phyloP scores from a whole-genome alignment of 805 yeast genomes.

The Zygosaccharomyces pseudorouxii region DNA sequence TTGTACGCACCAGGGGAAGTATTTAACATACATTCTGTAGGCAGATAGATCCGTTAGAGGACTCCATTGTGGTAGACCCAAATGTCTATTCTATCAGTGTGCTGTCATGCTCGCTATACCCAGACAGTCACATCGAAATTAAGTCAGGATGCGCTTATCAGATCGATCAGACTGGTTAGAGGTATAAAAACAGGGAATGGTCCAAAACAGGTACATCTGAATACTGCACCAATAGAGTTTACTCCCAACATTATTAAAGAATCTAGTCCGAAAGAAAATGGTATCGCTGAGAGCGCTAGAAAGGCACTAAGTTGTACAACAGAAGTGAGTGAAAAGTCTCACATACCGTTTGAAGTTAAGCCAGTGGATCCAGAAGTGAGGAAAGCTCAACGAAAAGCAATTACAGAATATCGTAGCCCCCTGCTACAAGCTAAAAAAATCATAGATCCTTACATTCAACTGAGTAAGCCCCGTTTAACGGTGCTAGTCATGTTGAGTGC shows the following conservation, averaged over 20 bases:
- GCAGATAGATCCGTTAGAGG: neutral
- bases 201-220: conserved; percentile 19
- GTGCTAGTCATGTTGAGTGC: conserved; percentile 85
- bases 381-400: conserved; percentile 10
- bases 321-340: conserved; percentile 21
- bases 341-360: conserved; percentile 53
- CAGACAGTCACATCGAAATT: neutral
- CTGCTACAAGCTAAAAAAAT: conserved; percentile 28
- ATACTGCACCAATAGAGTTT: conserved; percentile 38
- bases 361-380: conserved; percentile 32
- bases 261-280: conserved; percentile 13
- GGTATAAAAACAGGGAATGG: conserved; percentile 7
- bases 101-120: conserved; percentile 2
- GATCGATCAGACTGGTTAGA: conserved; percentile 2
- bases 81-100: conserved; percentile 3
- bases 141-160: neutral
- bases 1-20: neutral
- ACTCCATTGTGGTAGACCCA: conserved; percentile 5
- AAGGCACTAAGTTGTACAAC: conserved; percentile 37
- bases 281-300: conserved; percentile 22
- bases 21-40: neutral
- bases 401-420: conserved; percentile 7
- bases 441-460: conserved; percentile 64
- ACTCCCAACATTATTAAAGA: conserved; percentile 31
- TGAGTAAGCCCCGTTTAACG: conserved; percentile 89